Base-by-base conservation (phyloP, 2,329 filamentous ascomycete species). In the Talaromyces islandicus region DNA sequence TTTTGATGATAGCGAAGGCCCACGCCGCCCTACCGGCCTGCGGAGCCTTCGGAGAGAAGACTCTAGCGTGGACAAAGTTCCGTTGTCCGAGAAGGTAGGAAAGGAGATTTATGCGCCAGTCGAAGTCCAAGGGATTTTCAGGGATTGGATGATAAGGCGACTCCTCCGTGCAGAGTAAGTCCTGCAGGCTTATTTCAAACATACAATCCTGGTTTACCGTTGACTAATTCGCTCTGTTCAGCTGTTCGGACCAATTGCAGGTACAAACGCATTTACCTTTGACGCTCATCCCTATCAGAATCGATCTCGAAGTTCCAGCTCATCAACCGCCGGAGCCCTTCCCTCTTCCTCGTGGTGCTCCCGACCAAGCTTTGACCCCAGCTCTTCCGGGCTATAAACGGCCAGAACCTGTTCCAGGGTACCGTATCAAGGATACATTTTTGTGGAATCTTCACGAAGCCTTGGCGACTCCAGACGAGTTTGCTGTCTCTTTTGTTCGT, bases 381-480 rank as follows among this genome's bases (percentile, higher is more conserved):
- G 85, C 85, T 5, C 80, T 90, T 56, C 88, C 91, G 14, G 87
- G 92, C 59, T 97, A 95, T 77, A 88, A 88, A 68, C 82, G 84
- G 59, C 89, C 89, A 59, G 93, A 97, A 63, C 77, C 85, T 63
- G 92, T 92, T 14, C 87, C 92, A 0, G 89, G 91, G 3, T 97
- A 92, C 75, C 86, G 94, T 64, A 81, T 99, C 60, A 92, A 95
- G 69, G 94, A 99, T 68, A 89, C 90, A n/a, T 97, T 99, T 69
- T 78, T 97, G 57, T 99, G 94, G 94, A 99, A 99, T 69, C 82
- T 99, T 14, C 93, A 97, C 75, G 94, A 99, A 78, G 90, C 91
- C 0, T 80, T 97, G 61, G 90, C 92, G 56, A 99, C 94, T 0
- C 96, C 94, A 0, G 94, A 99, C 70, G 90, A 96, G 70, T 99